Conservation (phyloP, 2,329 filamentous ascomycete genomes). For the Fulvia fulva region DNA sequence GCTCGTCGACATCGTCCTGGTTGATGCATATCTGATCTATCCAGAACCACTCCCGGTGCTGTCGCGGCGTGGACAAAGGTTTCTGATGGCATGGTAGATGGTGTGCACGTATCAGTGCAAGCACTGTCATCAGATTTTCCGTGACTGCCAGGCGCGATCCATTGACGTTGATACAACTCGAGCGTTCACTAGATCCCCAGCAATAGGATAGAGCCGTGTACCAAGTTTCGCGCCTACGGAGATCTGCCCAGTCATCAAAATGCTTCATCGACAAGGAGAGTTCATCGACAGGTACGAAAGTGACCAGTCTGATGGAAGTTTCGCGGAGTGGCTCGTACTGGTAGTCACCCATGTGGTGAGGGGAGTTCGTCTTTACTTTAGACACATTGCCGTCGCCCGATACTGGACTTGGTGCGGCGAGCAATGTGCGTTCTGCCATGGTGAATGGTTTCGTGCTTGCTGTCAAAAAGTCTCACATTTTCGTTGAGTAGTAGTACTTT, state of each 20-base stretch:
- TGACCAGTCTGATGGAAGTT: too few relatives aligned
- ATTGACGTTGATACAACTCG: not conserved
- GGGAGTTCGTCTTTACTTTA: too few relatives aligned
- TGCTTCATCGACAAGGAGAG: not conserved
- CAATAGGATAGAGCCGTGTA: not conserved
- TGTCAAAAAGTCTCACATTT: too few relatives aligned
- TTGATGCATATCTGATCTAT: not conserved
- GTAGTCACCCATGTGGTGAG: too few relatives aligned
- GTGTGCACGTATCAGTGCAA: not conserved
- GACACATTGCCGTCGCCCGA: too few relatives aligned
- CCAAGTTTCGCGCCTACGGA: too few relatives aligned
- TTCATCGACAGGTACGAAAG: not conserved
- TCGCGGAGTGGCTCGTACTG: too few relatives aligned
- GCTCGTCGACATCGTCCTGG: not conserved
- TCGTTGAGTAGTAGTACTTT: too few relatives aligned
- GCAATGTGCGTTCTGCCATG: too few relatives aligned
- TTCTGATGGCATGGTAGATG: not conserved
- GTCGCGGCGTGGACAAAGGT: not conserved
- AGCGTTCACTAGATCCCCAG: not conserved
- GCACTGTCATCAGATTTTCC: not conserved
- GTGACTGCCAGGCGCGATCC: not conserved
- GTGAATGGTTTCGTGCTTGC: too few relatives aligned
- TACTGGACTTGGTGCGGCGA: too few relatives aligned
- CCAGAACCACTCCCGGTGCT: not conserved
- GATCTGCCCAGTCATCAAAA: not conserved